Base-by-base conservation (phyloP, 352 stramenopile species). In the Phytophthora fragariaefolia region DNA sequence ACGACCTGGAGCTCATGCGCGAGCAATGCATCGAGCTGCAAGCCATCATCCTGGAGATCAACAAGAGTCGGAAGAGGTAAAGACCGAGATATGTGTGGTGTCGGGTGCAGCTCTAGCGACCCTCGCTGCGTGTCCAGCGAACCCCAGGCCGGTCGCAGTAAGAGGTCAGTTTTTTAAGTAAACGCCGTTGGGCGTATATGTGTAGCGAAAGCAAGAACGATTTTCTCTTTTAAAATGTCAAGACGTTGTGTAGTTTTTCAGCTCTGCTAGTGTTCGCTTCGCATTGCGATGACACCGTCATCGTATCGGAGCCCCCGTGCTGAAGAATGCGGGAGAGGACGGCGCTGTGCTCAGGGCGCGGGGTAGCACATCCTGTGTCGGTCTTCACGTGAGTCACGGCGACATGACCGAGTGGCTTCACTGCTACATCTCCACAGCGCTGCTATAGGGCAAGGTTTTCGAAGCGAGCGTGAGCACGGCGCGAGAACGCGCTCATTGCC, bases 1-100 rank as follows among this genome's bases (percentile, higher is more conserved):
- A 93, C 76, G 87, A 95, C 57, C 68, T 95, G 5, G 87, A 95
- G 78, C 78, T 95, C 47, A 95, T 95, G 87, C 87, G 87, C 27
- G 87, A 95, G 69, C 87, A 95, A 74, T 95, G 87, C 65, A 93
- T 95, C 49, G 87, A 95, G 61, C 60, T 95, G 50, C 87, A 95
- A 52, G 80, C 87, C 51, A 95, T 95, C 68, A 95, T 95, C 56
- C 79, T 95, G 43, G 87, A 95, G 80, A 95, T 95, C 73, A 93
- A 95, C 83, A 92, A 92, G 74, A 93, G 87, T 64, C 83, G 87
- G 51, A 95, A 95, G 79, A 82, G 87, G 71, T 95, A 87, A 66
- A 58, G 20, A 18, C 20, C 36, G 36, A 22, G 36, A n/a, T 18
- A 40, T 40, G 28, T 61, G 20, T 71, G 50, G 48, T n/a, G 50